Evolutionary conservation across 139 green algal species (phyloP), one percentile per base, ranked within the genome.

Genomic region (Eudorina sp.): DNA sequence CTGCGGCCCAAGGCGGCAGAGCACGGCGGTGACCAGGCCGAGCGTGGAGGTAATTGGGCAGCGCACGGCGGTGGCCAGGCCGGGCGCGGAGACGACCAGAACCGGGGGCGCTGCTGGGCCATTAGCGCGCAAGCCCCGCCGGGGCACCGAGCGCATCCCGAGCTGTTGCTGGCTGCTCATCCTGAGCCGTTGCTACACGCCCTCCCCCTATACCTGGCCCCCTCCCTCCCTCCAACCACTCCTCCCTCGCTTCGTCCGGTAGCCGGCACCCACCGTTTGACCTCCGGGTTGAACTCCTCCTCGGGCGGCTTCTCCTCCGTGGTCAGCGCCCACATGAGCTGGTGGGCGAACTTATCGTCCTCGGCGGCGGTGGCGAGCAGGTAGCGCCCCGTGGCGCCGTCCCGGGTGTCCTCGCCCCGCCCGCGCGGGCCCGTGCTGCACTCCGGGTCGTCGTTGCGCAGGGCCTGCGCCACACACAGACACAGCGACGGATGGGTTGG

Each of bases 241-340:
- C n/a, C n/a, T n/a, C n/a, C n/a, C n/a, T n/a, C n/a, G n/a, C n/a
- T n/a, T n/a, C n/a, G n/a, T n/a, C n/a, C n/a, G n/a, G n/a, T n/a
- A n/a, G n/a, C n/a, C n/a, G n/a, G n/a, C 64, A 6, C 73, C 25
- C 76, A 86, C 87, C 90, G 72, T 64, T 94, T 95, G 86, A 96
- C 94, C 73, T 93, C 83, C 4, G 95, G 96, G 83, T 96, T 95
- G 85, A 97, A 96, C 0, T 93, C 95, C 46, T 97, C 95, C 16
- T 93, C 83, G 4, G 94, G 94, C 36, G 96, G 97, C 53, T 90
- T 93, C 79, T 96, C 95, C 92, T 98, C 96, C 25, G 93, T 94
- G 73, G 82, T 85, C 40, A 99, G 95, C 53, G 95, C 94, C 96
- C 97, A 99, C 14, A 99, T 92, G 38, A 99, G 92, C 75, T 95